A percentile compares a stretch with the other conserved stretches of the same genome.
Evolutionary conservation across 2,329 filamentous ascomycete genomes (phyloP).

Genomic region (Beauveria sp.): DNA sequence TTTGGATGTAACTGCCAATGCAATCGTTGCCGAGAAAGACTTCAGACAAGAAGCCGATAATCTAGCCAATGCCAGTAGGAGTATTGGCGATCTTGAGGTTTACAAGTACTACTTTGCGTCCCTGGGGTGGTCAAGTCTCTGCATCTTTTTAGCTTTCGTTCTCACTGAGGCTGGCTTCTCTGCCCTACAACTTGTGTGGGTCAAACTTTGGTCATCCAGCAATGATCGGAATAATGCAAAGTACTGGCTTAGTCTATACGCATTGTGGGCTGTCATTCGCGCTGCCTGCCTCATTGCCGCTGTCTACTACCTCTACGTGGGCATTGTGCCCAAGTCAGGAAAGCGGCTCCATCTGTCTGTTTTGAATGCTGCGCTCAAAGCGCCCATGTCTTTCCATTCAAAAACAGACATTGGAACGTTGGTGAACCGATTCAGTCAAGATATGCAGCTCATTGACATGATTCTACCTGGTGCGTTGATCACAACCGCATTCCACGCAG

Average conservation of each 20-base stretch:
- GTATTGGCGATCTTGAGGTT: constrained; percentile 6
- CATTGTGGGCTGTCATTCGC: background rate
- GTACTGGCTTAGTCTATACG: constrained; percentile 9
- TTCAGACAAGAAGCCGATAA: constrained; percentile 5
- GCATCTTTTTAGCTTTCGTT: background rate
- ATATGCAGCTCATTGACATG: constrained; percentile 12
- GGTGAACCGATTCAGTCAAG: constrained; percentile 14
- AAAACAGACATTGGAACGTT: constrained; percentile 7
- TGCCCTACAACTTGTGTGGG: background rate
- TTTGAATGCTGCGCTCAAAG: constrained; percentile 6
- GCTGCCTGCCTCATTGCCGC: background rate
- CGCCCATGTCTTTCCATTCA: constrained; percentile 7
- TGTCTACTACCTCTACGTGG: constrained; percentile 8
- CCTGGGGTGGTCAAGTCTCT: background rate
- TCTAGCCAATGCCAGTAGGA: constrained; percentile 1
- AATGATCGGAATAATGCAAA: background rate
- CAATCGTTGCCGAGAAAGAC: constrained; percentile 8
- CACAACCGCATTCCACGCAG: background rate
- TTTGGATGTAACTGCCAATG: constrained; percentile 9
- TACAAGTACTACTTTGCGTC: constrained; percentile 13
- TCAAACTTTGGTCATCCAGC: constrained; percentile 8
- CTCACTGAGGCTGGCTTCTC: background rate
- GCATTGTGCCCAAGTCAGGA: constrained; percentile 4
- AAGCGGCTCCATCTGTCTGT: constrained; percentile 4
- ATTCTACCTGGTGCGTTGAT: constrained; percentile 7